phyloP scores from a whole-genome alignment of 2,329 filamentous ascomycete genomes.

The Cladosporium sp. region DNA sequence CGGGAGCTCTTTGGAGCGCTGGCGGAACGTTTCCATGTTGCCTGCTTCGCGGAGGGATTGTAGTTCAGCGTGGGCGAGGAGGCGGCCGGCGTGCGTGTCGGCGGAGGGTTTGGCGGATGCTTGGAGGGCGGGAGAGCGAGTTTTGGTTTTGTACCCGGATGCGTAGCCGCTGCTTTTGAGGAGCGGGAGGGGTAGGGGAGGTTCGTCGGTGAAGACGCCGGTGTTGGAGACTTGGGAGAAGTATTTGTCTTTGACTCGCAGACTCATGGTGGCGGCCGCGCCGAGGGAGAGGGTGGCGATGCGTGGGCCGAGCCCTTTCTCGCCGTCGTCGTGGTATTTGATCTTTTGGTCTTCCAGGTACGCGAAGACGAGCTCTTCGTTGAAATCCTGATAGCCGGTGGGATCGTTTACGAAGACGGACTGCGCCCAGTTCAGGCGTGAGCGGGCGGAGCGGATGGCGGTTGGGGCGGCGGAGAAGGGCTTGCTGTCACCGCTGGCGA shows the following conservation, averaged over 20 bases:
- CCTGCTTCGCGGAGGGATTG: slow-evolving; percentile 16
- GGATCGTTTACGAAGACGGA: slow-evolving; percentile 34
- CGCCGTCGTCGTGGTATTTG: slow-evolving; percentile 65
- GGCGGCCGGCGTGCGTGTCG: slow-evolving; percentile 31
- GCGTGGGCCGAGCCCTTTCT: slow-evolving; percentile 57
- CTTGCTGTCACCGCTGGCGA: slow-evolving; percentile 51
- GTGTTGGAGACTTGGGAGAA: slow-evolving; percentile 34
- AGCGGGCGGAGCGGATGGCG: slow-evolving; percentile 47
- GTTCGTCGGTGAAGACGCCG: slow-evolving; percentile 31
- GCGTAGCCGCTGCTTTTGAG: background rate
- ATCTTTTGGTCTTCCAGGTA: slow-evolving; percentile 61
- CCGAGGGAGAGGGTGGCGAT: slow-evolving; percentile 61
- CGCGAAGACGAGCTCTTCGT: slow-evolving; percentile 59
- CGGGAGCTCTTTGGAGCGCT: slow-evolving; percentile 31
- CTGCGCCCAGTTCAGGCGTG: slow-evolving; percentile 53
- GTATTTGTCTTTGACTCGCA: slow-evolving; percentile 54
- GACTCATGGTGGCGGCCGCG: slow-evolving; percentile 53
- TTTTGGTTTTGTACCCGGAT: slow-evolving; percentile 15
- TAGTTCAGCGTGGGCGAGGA: slow-evolving; percentile 30
- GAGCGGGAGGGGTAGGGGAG: slow-evolving; percentile 19
- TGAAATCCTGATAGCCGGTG: slow-evolving; percentile 46
- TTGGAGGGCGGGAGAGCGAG: slow-evolving; percentile 8
- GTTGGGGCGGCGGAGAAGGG: slow-evolving; percentile 47
- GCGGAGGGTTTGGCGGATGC: slow-evolving; percentile 27
- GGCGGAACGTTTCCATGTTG: background rate